A percentile compares a stretch with the other conserved stretches of the same genome.
These are phyloP conservation scores for Botrytis squamosa DNA, from an alignment of 2,329 filamentous ascomycete species.

Conservation along the genomic window DNA sequence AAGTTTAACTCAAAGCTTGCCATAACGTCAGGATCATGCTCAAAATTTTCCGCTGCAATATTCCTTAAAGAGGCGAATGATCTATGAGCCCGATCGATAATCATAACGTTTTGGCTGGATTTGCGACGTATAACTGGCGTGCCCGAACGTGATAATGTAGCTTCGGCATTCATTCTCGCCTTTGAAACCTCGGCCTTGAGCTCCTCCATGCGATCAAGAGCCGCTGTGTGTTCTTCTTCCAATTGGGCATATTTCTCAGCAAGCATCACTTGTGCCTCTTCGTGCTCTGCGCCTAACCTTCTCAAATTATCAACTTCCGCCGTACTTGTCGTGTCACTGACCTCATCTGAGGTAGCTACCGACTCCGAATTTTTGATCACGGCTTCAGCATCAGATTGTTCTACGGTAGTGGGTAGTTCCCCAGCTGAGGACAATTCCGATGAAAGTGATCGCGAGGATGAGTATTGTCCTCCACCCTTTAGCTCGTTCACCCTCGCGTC, in stretches of 20 bases:
- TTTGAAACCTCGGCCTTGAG: slow-evolving; percentile 84
- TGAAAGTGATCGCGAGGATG: slow-evolving; percentile 87
- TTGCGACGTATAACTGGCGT: slow-evolving; percentile 86
- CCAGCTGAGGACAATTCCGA: slow-evolving; percentile 89
- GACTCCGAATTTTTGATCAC: slow-evolving; percentile 42
- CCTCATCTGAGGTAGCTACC: slow-evolving; percentile 36
- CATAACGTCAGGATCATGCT: slow-evolving; percentile 76
- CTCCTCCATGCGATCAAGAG: slow-evolving; percentile 83
- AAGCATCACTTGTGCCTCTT: slow-evolving; percentile 70
- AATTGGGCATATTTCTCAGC: slow-evolving; percentile 79
- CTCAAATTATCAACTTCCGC: slow-evolving; percentile 72
- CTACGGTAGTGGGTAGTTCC: slow-evolving; percentile 67
- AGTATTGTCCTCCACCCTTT: slow-evolving; percentile 65
- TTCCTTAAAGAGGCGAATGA: slow-evolving; percentile 88
- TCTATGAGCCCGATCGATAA: slow-evolving; percentile 85
- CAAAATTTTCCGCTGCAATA: slow-evolving; percentile 83
- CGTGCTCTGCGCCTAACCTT: slow-evolving; percentile 70
- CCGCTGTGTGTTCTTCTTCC: slow-evolving; percentile 76
- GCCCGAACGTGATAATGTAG: slow-evolving; percentile 58
- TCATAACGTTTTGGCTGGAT: slow-evolving; percentile 84
- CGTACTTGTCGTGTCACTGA: slow-evolving; percentile 48
- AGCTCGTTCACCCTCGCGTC: slow-evolving; percentile 68
- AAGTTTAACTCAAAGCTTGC: slow-evolving; percentile 92
- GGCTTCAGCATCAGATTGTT: slow-evolving; percentile 60
- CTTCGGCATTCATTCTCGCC: slow-evolving; percentile 56